These are phyloP conservation scores for Didymella arachidicola DNA, from an alignment of 2,329 filamentous ascomycete genomes.

Conservation along the genomic window DNA sequence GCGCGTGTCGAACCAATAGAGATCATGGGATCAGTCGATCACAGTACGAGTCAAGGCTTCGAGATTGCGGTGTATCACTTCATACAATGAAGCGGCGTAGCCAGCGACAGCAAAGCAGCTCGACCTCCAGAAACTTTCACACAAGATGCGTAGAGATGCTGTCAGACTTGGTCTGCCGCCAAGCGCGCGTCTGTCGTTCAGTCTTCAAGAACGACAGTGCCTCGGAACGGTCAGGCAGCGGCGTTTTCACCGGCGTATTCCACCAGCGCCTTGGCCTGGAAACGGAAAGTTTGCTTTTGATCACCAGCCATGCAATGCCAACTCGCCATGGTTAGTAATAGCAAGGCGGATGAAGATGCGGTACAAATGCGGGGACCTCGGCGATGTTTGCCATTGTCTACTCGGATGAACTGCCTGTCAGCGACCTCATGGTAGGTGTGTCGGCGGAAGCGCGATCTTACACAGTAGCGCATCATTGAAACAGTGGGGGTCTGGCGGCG, in stretches of 20 bases:
- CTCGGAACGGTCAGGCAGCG: not conserved
- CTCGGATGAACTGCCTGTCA: slow-evolving; percentile 3
- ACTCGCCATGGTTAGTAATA: not conserved
- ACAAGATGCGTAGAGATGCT: not conserved
- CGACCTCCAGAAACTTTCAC: not conserved
- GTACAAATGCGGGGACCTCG: not conserved
- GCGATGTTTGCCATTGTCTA: slow-evolving; percentile 1
- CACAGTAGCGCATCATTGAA: not conserved
- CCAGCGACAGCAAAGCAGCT: not conserved
- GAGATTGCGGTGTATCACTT: not conserved
- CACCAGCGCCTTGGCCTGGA: not conserved
- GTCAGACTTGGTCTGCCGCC: not conserved
- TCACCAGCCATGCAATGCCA: not conserved
- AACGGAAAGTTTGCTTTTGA: not conserved
- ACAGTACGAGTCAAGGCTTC: not conserved
- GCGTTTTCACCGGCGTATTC: not conserved
- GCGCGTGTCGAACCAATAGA: not conserved
- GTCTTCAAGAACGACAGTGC: not conserved
- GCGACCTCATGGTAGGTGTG: slow-evolving; percentile 6
- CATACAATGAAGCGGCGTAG: not conserved
- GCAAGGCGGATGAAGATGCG: not conserved
- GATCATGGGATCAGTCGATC: not conserved
- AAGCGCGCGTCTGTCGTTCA: slow-evolving; percentile 2
- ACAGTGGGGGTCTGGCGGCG: not conserved
- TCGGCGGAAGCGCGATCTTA: slow-evolving; percentile 7